A percentile compares a stretch with the other conserved stretches of the same genome.
These are phyloP conservation scores for Arachis stenosperma DNA, from an alignment of 306 rosid species.

Conservation along the genomic window DNA sequence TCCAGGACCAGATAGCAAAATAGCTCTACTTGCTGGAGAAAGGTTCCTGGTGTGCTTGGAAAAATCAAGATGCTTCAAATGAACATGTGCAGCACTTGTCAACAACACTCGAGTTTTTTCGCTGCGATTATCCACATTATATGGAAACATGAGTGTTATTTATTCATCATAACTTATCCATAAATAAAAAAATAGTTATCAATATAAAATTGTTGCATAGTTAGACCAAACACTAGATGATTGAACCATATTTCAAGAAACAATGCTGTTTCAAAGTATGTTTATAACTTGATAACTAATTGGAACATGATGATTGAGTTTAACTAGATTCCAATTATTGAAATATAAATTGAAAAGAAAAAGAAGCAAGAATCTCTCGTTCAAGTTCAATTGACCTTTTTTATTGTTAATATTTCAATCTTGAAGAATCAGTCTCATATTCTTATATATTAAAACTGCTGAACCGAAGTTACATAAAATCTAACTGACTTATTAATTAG, in stretches of 20 bases:
- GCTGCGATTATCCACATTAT: slow-evolving; percentile 51
- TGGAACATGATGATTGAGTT: slow-evolving; percentile 13
- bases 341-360: not conserved
- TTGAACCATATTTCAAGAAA: slow-evolving; percentile 7
- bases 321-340: no score
- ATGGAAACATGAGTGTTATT: slow-evolving; percentile 15
- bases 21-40: slow-evolving; percentile 84
- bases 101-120: slow-evolving; percentile 67
- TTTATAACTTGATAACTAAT: not conserved
- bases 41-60: slow-evolving; percentile 90
- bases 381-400: slow-evolving; percentile 16
- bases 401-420: slow-evolving; percentile 1
- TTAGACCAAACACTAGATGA: slow-evolving; percentile 22
- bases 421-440: slow-evolving; percentile 1
- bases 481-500: slow-evolving; percentile 1
- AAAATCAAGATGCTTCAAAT: slow-evolving; percentile 64
- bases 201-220: slow-evolving; percentile 19
- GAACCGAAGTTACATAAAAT: not conserved
- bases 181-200: slow-evolving; percentile 18
- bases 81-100: slow-evolving; percentile 80
- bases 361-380: slow-evolving; percentile 20
- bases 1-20: slow-evolving; percentile 88
- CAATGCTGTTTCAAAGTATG: slow-evolving; percentile 10
- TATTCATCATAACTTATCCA: not conserved
- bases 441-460: not conserved